These are phyloP conservation scores for Chlamydomonas eustigma DNA, from an alignment of 139 green algal species.

Conservation along the genomic window DNA sequence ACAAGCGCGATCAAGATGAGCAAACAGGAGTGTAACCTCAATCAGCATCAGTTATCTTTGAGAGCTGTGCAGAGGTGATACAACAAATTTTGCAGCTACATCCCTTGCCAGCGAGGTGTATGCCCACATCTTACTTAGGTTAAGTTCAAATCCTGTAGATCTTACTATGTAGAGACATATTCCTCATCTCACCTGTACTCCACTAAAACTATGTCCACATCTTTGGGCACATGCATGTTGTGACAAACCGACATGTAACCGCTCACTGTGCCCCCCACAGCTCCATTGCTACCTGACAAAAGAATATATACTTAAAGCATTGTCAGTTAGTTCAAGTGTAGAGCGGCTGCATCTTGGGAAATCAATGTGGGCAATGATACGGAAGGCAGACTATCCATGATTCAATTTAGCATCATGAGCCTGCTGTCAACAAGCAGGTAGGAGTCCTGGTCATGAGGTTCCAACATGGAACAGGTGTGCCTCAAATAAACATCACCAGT, in stretches of 20 bases:
- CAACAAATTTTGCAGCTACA: no score
- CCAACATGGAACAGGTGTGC: not conserved
- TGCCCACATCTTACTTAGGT: no score
- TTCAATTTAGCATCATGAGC: not conserved
- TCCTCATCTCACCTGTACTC: conserved; percentile 20
- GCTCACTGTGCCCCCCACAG: conserved; percentile 21
- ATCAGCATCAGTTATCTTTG: no score
- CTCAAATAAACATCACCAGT: not conserved
- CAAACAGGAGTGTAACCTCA: no score
- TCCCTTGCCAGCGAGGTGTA: no score
- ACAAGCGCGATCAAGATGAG: no score
- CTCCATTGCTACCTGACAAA: conserved; percentile 8
- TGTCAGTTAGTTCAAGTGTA: no score
- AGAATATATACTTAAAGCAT: not conserved
- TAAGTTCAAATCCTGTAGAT: no score
- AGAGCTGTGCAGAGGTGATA: no score
- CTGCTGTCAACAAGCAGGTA: not conserved
- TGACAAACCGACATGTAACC: conserved; percentile 33
- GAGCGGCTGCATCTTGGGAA: no score
- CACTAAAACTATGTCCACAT: conserved; percentile 18
- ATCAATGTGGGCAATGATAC: not conserved
- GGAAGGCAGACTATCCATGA: not conserved
- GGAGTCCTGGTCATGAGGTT: not conserved
- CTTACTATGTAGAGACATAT: no score
- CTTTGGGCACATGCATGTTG: conserved; percentile 28